Evolutionary conservation across 768 basidiomycete genomes (phyloP).

Genomic region (Trametes villosa): DNA sequence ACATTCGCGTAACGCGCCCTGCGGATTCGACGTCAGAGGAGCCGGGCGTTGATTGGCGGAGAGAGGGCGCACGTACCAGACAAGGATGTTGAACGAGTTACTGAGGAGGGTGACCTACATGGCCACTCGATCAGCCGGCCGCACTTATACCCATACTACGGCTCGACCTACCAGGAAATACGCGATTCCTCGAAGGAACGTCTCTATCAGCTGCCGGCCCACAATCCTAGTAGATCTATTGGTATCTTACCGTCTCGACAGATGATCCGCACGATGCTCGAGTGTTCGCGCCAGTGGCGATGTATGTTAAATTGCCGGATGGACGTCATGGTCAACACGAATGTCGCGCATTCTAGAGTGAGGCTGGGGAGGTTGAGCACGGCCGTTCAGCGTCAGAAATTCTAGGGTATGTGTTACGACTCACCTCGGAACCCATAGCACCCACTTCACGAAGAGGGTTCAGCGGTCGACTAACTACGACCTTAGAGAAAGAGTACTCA

Average conservation of each 20-base stretch:
- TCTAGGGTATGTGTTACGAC: neutral
- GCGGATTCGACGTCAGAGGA: neutral
- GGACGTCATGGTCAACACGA: conserved; percentile 16
- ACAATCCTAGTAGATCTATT: too few relatives aligned
- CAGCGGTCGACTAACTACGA: neutral
- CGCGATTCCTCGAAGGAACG: neutral
- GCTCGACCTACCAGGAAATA: conserved; percentile 12
- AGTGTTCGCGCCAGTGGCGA: neutral
- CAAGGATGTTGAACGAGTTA: conserved; percentile 17
- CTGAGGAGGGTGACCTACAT: conserved; percentile 12
- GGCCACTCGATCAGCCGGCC: neutral
- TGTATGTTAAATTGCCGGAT: conserved; percentile 11
- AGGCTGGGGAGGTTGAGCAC: neutral
- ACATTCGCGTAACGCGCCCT: conserved; percentile 13
- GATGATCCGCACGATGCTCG: conserved; percentile 8
- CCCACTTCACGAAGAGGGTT: conserved; percentile 10
- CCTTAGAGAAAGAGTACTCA: neutral
- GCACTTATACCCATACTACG: too few relatives aligned
- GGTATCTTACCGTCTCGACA: conserved; percentile 17
- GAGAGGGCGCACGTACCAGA: conserved; percentile 2
- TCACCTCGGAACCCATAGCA: conserved; percentile 21
- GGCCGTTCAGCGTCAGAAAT: too few relatives aligned
- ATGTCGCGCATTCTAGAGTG: conserved; percentile 14
- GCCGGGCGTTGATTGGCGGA: too few relatives aligned
- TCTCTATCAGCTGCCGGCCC: too few relatives aligned